Conservation (phyloP, 1,284 basidiomycete species). For the Moesziomyces sp. region DNA sequence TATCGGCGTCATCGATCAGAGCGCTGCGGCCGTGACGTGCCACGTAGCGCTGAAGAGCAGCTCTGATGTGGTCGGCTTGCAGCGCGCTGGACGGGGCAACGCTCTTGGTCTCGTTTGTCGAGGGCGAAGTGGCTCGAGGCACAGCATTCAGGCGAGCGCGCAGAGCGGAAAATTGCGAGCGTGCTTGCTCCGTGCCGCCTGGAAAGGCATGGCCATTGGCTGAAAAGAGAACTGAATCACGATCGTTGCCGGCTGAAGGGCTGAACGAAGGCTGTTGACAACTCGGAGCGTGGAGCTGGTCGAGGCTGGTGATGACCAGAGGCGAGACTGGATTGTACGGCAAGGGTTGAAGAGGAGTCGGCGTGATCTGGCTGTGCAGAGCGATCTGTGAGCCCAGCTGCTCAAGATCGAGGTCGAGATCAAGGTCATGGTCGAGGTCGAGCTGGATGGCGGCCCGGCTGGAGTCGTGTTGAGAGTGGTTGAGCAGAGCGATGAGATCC, state of each 20-base stretch:
- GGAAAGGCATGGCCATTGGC: no score
- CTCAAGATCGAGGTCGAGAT: neutral
- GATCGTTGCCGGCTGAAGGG: neutral
- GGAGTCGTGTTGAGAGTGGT: constrained; percentile 18
- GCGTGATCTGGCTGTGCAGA: no score
- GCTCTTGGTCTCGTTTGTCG: neutral
- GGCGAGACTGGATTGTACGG: neutral
- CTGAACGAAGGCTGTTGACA: neutral
- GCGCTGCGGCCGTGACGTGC: neutral
- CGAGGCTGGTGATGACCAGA: constrained; percentile 6
- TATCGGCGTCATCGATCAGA: constrained; percentile 1
- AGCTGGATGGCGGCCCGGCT: constrained; percentile 8
- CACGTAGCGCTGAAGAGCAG: constrained; percentile 3
- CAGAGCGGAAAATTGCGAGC: constrained; percentile 7
- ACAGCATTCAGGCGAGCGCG: constrained; percentile 7
- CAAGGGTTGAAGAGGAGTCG: no score
- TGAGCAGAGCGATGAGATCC: constrained; percentile 19
- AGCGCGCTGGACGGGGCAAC: neutral
- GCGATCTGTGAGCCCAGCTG: no score
- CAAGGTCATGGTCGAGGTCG: constrained; percentile 2
- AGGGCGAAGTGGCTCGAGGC: neutral
- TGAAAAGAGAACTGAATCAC: no score
- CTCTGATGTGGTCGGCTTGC: neutral
- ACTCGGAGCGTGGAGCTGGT: constrained; percentile 1
- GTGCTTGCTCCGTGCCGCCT: neutral